phyloP scores from a whole-genome alignment of 2,329 filamentous ascomycete species.

The Penicillium occitanis region DNA sequence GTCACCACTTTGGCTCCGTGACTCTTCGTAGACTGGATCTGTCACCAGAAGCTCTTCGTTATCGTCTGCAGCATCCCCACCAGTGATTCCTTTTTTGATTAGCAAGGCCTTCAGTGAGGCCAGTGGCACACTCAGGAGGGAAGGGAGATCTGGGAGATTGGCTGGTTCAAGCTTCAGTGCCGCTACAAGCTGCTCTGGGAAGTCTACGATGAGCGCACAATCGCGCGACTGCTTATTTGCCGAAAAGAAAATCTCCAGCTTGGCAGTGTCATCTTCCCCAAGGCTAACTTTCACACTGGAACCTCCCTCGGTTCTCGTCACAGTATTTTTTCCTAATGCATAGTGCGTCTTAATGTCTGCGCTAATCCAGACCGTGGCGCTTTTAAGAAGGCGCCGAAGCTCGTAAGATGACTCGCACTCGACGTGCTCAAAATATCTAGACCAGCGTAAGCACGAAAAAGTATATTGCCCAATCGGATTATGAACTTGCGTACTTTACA shows the following conservation, averaged over 20 bases:
- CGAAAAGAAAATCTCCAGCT: background rate
- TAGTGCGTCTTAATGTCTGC: background rate
- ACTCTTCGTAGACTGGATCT: background rate
- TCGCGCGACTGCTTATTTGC: background rate
- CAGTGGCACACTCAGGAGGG: background rate
- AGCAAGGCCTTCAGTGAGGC: background rate
- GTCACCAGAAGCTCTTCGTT: background rate
- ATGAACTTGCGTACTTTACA: background rate
- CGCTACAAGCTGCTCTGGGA: background rate
- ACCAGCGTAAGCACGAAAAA: background rate
- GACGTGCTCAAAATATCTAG: background rate
- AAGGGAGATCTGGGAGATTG: background rate
- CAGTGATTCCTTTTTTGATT: background rate
- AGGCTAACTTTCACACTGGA: background rate
- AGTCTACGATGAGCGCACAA: background rate
- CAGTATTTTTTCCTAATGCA: background rate
- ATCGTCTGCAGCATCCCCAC: background rate
- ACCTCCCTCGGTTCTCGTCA: background rate
- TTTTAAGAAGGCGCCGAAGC: background rate
- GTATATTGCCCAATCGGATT: background rate
- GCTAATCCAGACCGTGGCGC: background rate
- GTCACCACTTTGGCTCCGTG: background rate
- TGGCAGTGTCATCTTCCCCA: background rate
- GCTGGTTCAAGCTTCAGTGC: background rate
- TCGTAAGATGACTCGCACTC: background rate